phyloP scores from a whole-genome alignment of 2,329 filamentous ascomycete species.

The Stagonosporopsis rhizophila region DNA sequence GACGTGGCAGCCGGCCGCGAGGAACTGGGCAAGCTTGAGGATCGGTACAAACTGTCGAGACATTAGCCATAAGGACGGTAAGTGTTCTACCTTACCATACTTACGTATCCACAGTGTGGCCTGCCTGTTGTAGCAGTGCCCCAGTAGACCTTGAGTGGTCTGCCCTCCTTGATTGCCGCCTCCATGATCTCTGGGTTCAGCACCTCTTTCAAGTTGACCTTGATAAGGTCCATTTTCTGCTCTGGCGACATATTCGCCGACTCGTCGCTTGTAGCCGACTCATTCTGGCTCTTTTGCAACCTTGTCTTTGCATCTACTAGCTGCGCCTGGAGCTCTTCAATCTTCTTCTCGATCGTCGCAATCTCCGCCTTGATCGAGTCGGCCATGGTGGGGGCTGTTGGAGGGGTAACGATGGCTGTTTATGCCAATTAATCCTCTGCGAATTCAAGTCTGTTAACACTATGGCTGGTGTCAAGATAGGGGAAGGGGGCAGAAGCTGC shows the following conservation, averaged over 20 bases:
- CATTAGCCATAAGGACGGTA: conserved; percentile 8
- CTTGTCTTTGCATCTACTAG: conserved; percentile 41
- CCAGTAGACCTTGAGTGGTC: conserved; percentile 84
- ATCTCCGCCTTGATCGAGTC: conserved; percentile 42
- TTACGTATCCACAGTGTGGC: conserved; percentile 83
- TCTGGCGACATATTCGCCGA: conserved; percentile 52
- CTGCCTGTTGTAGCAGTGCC: conserved; percentile 85
- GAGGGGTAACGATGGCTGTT: conserved; percentile 21
- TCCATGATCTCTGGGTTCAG: conserved; percentile 86
- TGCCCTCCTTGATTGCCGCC: conserved; percentile 68
- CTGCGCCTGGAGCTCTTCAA: conserved; percentile 39
- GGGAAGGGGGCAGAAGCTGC: not conserved
- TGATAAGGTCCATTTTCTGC: conserved; percentile 77
- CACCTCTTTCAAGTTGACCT: conserved; percentile 79
- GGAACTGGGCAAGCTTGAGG: conserved; percentile 88
- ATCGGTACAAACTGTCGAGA: conserved; percentile 72
- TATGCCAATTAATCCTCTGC: conserved; percentile 18
- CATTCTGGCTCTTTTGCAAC: conserved; percentile 34
- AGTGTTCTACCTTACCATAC: conserved; percentile 5
- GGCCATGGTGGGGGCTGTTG: conserved; percentile 42
- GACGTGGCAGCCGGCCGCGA: conserved; percentile 83
- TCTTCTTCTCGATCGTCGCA: conserved; percentile 42
- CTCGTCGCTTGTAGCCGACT: conserved; percentile 26
- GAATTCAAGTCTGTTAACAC: not conserved
- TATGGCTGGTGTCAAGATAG: not conserved